These are phyloP conservation scores for Plectranthus barbatus DNA, from an alignment of 257 asterid genomes.

Conservation along the genomic window DNA sequence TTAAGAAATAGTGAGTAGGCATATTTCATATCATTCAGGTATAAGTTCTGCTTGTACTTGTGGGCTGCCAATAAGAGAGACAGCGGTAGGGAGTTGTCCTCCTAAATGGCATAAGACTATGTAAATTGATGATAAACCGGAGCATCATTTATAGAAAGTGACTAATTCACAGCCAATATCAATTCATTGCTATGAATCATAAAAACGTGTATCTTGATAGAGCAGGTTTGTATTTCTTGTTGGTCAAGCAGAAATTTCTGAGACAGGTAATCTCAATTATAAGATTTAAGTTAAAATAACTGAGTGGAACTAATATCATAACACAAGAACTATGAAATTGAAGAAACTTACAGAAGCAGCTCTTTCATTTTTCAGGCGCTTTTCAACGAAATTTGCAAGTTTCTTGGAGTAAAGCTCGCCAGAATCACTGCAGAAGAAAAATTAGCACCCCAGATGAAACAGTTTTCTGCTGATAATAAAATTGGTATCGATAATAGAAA, in stretches of 20 bases:
- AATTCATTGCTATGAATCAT: neutral
- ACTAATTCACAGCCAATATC: neutral
- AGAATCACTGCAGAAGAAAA: slow-evolving; percentile 53
- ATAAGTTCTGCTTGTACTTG: neutral
- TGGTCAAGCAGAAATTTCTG: neutral
- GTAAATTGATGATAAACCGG: neutral
- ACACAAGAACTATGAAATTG: neutral
- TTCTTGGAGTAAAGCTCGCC: slow-evolving; percentile 89
- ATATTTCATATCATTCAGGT: neutral
- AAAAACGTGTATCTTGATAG: neutral
- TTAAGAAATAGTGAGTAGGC: neutral
- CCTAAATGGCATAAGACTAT: neutral
- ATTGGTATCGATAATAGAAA: neutral
- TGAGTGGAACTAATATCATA: neutral
- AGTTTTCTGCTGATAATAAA: neutral
- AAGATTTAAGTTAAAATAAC: neutral
- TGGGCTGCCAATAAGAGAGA: neutral
- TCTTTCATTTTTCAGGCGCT: slow-evolving; percentile 87
- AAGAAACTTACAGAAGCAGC: slow-evolving; percentile 89
- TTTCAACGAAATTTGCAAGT: slow-evolving; percentile 89
- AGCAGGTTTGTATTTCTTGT: neutral
- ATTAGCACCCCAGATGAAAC: slow-evolving; percentile 2
- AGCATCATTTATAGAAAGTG: neutral
- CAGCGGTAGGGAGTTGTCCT: neutral
- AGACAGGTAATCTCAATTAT: neutral